Evolutionary conservation across 2,329 filamentous ascomycete genomes (phyloP).

Genomic region (Ophiostoma perfectum): DNA sequence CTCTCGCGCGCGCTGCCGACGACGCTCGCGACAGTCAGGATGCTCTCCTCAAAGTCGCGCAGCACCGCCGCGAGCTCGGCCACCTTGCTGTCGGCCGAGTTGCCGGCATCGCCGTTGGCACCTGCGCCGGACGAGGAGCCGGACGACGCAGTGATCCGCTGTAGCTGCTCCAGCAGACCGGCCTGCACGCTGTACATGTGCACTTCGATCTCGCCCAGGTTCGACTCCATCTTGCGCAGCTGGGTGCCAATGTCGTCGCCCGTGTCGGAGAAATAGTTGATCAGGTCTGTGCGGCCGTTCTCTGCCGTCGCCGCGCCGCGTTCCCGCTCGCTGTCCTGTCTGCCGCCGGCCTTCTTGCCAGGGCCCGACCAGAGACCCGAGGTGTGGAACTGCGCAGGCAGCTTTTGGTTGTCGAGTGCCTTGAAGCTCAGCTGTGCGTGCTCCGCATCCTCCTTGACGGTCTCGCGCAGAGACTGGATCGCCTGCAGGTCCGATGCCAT

Average conservation of each 20-base stretch:
- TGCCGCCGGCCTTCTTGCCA: slow-evolving; percentile 28
- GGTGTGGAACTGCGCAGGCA: slow-evolving; percentile 47
- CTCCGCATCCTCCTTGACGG: slow-evolving; percentile 40
- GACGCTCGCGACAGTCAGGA: slow-evolving; percentile 56
- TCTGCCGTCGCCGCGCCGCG: slow-evolving; percentile 38
- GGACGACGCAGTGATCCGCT: slow-evolving; percentile 38
- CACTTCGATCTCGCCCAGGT: slow-evolving; percentile 59
- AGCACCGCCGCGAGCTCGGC: slow-evolving; percentile 54
- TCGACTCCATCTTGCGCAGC: slow-evolving; percentile 52
- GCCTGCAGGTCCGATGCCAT: slow-evolving; percentile 39
- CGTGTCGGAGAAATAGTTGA: slow-evolving; percentile 58
- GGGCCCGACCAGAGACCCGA: slow-evolving; percentile 40
- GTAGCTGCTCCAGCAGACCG: slow-evolving; percentile 54
- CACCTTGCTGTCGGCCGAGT: slow-evolving; percentile 42
- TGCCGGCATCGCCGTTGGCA: slow-evolving; percentile 34
- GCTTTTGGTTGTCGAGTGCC: slow-evolving; percentile 43
- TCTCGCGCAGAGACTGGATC: slow-evolving; percentile 39
- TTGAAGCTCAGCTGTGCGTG: slow-evolving; percentile 42
- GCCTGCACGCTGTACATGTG: slow-evolving; percentile 60
- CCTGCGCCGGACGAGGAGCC: slow-evolving; percentile 19
- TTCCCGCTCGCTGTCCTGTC: slow-evolving; percentile 31
- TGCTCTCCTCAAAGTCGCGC: slow-evolving; percentile 60
- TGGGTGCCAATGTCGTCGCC: slow-evolving; percentile 57
- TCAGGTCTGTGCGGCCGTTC: slow-evolving; percentile 46
- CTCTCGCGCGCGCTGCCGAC: slow-evolving; percentile 56